Evolutionary conservation across 495 filamentous ascomycete genomes (phyloP), one percentile per base, ranked within the genome.

Genomic region (Neurospora cerealis): DNA sequence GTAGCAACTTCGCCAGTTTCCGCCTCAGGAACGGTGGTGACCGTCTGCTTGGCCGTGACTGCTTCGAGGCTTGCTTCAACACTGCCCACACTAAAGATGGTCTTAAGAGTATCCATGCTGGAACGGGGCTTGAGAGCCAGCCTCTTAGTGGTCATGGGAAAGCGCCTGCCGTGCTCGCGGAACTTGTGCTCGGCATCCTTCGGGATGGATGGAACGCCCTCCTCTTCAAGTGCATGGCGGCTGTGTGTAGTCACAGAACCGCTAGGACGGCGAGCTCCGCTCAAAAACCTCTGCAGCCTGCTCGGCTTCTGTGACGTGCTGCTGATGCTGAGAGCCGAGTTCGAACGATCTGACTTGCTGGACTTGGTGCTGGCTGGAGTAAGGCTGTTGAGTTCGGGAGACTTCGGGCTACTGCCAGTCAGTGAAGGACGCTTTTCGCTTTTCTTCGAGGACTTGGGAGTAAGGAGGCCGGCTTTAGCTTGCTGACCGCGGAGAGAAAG

Each of bases 1-100:
- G 75, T 73, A 2, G 71, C 15, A 19, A 41, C 38, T 9, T 74
- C 72, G 13, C 70, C 70, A 38, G n/a, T 44, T 39, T 74, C 70
- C 21, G 70, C 42, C 10, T 75, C 71, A 15, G 72, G 62, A 21
- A 66, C 77, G 36, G 66, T 71, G 9, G 74, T 39, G 4, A 70
- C 73, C 19, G 54, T 19, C 11, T 77, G 44, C n/a, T 74, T 39
- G 6, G 74, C 32, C 19, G 79, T 76, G 9, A 78, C 73, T 24
- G 79, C 75, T 28, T 83, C 80, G 38, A 79, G 75, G 42, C 70
- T 77, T 0, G 75, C 70, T 70, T 83, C 82, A 36, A 79, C 54
- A 66, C 81, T 83, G 42, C 79, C 81, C 39, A 83, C 81, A 74
- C 80, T 83, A 48, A 85, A 80, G 40, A 85, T 85, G 39, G 81